A percentile compares a stretch with the other conserved stretches of the same genome.
These are phyloP conservation scores for Talaromyces sp. DNA, from an alignment of 2,329 filamentous ascomycete species.

Conservation along the genomic window DNA sequence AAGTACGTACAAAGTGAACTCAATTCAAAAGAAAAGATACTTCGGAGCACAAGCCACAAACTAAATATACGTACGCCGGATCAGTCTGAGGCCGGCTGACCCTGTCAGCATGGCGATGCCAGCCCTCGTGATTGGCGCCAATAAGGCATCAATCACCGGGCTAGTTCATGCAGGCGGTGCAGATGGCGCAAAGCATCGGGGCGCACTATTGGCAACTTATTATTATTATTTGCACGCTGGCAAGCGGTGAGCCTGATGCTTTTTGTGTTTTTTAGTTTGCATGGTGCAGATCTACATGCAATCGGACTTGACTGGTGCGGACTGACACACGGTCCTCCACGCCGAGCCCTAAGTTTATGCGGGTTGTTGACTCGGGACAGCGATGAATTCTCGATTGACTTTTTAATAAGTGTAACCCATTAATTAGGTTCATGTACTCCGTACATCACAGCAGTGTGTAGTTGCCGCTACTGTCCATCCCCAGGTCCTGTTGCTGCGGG, in stretches of 20 bases:
- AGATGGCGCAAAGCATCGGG: neutral
- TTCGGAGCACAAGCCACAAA: neutral
- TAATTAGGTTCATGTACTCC: neutral
- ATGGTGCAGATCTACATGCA: neutral
- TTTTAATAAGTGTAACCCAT: neutral
- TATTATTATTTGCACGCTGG: neutral
- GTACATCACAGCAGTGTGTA: neutral
- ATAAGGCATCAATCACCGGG: neutral
- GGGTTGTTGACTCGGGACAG: neutral
- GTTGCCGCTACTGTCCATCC: neutral
- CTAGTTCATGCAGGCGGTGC: neutral
- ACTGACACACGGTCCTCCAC: neutral
- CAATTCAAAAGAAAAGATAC: neutral
- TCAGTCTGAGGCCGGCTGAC: neutral
- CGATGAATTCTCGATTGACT: neutral
- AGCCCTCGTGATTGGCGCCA: neutral
- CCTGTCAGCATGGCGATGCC: neutral
- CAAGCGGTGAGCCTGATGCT: neutral
- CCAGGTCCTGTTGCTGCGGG: conserved; percentile 16
- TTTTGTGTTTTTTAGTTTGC: neutral
- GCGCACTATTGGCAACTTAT: neutral
- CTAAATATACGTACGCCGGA: neutral
- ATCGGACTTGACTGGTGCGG: neutral
- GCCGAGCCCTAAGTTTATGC: neutral
- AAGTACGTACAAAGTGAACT: neutral